A percentile compares a stretch with the other conserved stretches of the same genome.
Evolutionary conservation across 106 monocot species (phyloP).

Genomic region (Cymbidium sinense): DNA sequence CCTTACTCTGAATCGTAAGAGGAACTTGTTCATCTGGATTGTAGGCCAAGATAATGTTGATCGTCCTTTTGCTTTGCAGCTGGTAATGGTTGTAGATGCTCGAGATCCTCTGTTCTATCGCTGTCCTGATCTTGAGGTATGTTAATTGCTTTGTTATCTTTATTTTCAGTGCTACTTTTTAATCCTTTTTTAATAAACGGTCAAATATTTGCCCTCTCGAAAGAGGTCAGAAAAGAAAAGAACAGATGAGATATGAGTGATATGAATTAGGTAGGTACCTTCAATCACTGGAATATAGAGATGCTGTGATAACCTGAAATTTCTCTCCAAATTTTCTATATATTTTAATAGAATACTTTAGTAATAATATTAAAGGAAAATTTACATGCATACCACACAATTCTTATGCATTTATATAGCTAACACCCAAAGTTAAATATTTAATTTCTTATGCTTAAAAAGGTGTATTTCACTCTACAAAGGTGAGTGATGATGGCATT

Average conservation of each 20-base stretch:
- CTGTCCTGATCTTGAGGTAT: slow-evolving; percentile 97
- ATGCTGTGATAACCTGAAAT: background rate
- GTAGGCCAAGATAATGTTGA: background rate
- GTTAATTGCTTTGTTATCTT: slow-evolving; percentile 2
- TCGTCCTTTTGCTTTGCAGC: slow-evolving; percentile 26
- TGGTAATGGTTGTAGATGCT: slow-evolving; percentile 99
- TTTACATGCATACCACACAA: too few relatives aligned
- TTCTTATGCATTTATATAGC: too few relatives aligned
- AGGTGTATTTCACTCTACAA: too few relatives aligned
- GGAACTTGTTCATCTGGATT: background rate
- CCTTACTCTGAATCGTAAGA: background rate
- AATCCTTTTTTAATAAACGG: background rate
- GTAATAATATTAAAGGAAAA: background rate
- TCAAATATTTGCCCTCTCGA: background rate
- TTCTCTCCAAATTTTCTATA: background rate
- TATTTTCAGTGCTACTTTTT: background rate
- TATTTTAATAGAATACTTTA: background rate
- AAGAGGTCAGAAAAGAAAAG: background rate
- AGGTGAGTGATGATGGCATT: too few relatives aligned
- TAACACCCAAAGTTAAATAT: too few relatives aligned
- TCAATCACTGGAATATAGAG: background rate
- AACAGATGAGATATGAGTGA: background rate
- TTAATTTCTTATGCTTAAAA: too few relatives aligned
- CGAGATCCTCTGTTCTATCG: slow-evolving; percentile 94
- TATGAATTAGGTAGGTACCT: background rate